A percentile compares a stretch with the other conserved stretches of the same genome.
Conservation (phyloP, 805 yeast species). For the Starmerella apicola region DNA sequence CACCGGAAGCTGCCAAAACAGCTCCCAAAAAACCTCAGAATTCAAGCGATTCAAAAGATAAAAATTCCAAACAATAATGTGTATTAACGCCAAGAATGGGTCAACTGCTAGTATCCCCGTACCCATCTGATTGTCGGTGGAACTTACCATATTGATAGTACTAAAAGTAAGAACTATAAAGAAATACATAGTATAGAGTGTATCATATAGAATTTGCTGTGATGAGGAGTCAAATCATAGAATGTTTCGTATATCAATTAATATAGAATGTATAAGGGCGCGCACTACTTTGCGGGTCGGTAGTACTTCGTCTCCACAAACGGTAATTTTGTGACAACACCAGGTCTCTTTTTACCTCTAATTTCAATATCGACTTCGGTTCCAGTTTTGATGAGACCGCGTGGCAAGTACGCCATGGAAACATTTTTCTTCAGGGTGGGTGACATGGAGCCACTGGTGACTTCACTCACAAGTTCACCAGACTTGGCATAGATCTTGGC, state of each 20-base stretch:
- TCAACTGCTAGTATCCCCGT: no score
- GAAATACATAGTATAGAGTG: background rate
- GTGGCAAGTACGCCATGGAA: slow-evolving; percentile 80
- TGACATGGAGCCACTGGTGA: slow-evolving; percentile 53
- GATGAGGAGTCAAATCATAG: no score
- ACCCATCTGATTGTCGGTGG: no score
- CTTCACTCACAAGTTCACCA: slow-evolving; percentile 41
- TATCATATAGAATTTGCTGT: background rate
- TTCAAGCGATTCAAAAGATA: no score
- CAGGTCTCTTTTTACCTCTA: slow-evolving; percentile 72
- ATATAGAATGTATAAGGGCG: no score
- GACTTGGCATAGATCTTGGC: slow-evolving; percentile 49
- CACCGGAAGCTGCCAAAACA: no score
- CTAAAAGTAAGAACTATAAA: no score
- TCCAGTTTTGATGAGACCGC: slow-evolving; percentile 60
- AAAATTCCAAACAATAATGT: no score
- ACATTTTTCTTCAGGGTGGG: slow-evolving; percentile 69
- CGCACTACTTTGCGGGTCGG: slow-evolving; percentile 19
- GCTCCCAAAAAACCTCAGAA: no score
- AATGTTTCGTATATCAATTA: no score
- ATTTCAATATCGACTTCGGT: slow-evolving; percentile 60
- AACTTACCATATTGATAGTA: no score
- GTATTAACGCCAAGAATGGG: no score
- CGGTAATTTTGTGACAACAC: slow-evolving; percentile 69
- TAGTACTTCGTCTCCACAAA: slow-evolving; percentile 66